phyloP scores from a whole-genome alignment of 176 grass and related monocot species.

The Oryza glumipatula region DNA sequence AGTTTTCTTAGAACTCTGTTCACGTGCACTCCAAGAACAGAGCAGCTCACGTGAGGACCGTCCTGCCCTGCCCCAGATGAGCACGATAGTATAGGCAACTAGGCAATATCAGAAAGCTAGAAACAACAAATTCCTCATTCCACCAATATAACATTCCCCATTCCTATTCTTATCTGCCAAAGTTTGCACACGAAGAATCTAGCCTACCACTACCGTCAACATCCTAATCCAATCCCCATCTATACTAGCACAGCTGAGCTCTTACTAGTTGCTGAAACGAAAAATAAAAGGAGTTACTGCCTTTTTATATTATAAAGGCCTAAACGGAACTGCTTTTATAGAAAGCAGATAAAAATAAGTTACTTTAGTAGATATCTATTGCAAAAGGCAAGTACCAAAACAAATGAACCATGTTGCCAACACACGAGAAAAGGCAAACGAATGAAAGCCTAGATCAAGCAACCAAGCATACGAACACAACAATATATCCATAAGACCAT shows the following conservation, averaged over 20 bases:
- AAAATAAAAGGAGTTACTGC: not conserved
- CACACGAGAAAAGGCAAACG: not conserved
- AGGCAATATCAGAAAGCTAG: not conserved
- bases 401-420: not conserved
- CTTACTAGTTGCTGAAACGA: not conserved
- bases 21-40: conserved; percentile 28
- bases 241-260: not conserved
- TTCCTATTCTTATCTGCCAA: not conserved
- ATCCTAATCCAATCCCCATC: conserved; percentile 7
- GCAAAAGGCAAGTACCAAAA: conserved; percentile 19
- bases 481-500: not conserved
- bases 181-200: conserved; percentile 32
- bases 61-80: conserved; percentile 10
- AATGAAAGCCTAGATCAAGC: not conserved
- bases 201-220: conserved; percentile 12
- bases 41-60: conserved; percentile 6
- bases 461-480: not conserved
- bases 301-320: not conserved
- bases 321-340: not conserved
- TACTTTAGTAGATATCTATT: not conserved
- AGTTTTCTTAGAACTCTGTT: not conserved
- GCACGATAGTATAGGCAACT: not conserved
- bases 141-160: not conserved
- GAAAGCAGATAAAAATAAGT: not conserved
- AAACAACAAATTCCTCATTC: not conserved